Percentiles rank a stretch among this genome's conserved stretches.
Conservation (phyloP, 805 yeast genomes). For the Yarrowia sp. region DNA sequence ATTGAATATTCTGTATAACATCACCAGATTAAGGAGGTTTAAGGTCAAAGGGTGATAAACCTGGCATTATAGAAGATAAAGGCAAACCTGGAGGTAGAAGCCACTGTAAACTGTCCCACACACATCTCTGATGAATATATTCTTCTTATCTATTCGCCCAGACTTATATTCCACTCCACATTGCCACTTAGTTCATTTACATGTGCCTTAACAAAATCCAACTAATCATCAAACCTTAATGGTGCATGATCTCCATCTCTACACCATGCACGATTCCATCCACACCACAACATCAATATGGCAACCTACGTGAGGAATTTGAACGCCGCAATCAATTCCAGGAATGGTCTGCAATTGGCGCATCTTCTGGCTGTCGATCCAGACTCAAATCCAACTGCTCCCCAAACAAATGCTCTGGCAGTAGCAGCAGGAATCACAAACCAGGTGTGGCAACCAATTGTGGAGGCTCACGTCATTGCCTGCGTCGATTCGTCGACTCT, state of each 20-base stretch:
- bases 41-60: background rate
- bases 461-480: background rate
- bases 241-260: background rate
- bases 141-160: too few species aligned
- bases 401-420: slow-evolving; percentile 1
- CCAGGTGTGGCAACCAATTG: background rate
- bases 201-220: background rate
- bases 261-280: background rate
- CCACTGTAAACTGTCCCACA: background rate
- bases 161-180: too few species aligned
- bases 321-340: background rate
- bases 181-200: too few species aligned
- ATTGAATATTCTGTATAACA: background rate
- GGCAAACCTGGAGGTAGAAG: too few species aligned
- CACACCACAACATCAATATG: background rate
- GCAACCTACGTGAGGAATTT: background rate
- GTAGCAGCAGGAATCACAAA: slow-evolving; percentile 17
- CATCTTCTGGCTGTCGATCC: background rate
- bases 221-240: background rate
- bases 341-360: slow-evolving; percentile 3
- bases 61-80: background rate
- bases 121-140: too few species aligned
- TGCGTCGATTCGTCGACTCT: background rate
- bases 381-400: background rate
- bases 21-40: background rate